A percentile compares a stretch with the other conserved stretches of the same genome.
Conservation (phyloP, 306 rosid species). For the Calophaca sinica region DNA sequence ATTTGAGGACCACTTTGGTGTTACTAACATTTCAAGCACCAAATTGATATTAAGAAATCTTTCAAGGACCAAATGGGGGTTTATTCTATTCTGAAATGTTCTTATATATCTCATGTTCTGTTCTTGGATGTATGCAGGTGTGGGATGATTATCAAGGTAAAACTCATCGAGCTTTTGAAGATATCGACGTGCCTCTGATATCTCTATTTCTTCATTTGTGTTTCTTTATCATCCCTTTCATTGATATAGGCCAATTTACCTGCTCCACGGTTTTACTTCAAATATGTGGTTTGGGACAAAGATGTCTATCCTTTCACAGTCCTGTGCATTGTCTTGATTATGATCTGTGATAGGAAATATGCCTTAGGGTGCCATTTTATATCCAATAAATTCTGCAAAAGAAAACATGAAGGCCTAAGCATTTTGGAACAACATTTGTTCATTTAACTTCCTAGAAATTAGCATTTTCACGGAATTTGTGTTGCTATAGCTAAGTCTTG, state of each 20-base stretch:
- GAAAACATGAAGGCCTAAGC: slow-evolving; percentile 1
- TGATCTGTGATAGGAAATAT: slow-evolving; percentile 10
- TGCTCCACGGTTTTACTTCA: slow-evolving; percentile 20
- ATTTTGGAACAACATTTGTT: slow-evolving; percentile 23
- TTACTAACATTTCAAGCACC: slow-evolving; percentile 24
- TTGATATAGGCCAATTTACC: slow-evolving; percentile 13
- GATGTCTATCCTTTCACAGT: neutral
- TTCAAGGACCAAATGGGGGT: slow-evolving; percentile 12
- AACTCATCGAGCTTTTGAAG: slow-evolving; percentile 37
- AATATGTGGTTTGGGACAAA: neutral
- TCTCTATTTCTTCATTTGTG: slow-evolving; percentile 29
- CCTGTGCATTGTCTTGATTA: slow-evolving; percentile 23
- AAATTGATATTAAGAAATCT: slow-evolving; percentile 21
- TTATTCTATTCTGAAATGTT: slow-evolving; percentile 33
- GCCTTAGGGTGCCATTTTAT: slow-evolving; percentile 7
- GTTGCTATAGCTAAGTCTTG: neutral
- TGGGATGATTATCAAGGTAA: slow-evolving; percentile 88
- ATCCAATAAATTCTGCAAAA: neutral
- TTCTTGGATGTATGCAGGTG: slow-evolving; percentile 70
- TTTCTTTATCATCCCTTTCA: slow-evolving; percentile 12
- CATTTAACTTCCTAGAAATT: neutral
- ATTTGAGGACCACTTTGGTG: slow-evolving; percentile 31
- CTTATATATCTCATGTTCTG: slow-evolving; percentile 49
- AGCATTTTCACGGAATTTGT: slow-evolving; percentile 9
- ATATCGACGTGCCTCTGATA: slow-evolving; percentile 7